Conservation (phyloP, 148 eudicot genomes). For the Rhododendron ovatum region DNA sequence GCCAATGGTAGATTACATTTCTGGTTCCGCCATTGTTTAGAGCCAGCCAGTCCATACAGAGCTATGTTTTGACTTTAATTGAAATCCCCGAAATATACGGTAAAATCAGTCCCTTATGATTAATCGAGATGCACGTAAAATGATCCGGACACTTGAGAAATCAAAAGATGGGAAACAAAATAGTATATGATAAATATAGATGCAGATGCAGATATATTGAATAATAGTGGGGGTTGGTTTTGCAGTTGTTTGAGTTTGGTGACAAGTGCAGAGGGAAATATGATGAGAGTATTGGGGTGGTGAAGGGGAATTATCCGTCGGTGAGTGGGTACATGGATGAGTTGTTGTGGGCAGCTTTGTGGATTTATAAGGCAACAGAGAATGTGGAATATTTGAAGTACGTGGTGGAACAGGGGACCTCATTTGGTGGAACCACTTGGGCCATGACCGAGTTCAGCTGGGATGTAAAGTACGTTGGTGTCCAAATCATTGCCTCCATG, state of each 20-base stretch:
- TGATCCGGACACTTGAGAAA: no score
- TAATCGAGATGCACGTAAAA: no score
- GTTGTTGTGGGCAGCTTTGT: conserved; percentile 70
- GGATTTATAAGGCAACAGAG: conserved; percentile 76
- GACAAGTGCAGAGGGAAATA: conserved; percentile 77
- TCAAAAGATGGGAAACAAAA: no score
- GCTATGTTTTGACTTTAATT: no score
- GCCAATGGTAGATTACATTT: no score
- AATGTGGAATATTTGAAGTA: conserved; percentile 41
- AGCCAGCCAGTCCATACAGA: no score
- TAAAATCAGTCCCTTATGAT: no score
- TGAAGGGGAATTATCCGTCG: conserved; percentile 57
- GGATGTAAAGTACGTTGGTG: conserved; percentile 79
- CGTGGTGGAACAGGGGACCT: conserved; percentile 32
- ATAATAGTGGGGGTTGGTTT: background rate
- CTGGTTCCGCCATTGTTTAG: no score
- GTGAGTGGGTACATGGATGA: conserved; percentile 80
- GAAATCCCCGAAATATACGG: no score
- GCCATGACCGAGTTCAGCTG: conserved; percentile 71
- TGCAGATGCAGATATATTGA: background rate
- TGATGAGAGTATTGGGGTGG: conserved; percentile 51
- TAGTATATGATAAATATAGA: no score
- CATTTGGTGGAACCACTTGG: conserved; percentile 74
- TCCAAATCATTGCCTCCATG: conserved; percentile 50
- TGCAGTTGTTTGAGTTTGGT: conserved; percentile 75